phyloP scores from a whole-genome alignment of 2,329 filamentous ascomycete species.

The Pseudocercospora vitis region DNA sequence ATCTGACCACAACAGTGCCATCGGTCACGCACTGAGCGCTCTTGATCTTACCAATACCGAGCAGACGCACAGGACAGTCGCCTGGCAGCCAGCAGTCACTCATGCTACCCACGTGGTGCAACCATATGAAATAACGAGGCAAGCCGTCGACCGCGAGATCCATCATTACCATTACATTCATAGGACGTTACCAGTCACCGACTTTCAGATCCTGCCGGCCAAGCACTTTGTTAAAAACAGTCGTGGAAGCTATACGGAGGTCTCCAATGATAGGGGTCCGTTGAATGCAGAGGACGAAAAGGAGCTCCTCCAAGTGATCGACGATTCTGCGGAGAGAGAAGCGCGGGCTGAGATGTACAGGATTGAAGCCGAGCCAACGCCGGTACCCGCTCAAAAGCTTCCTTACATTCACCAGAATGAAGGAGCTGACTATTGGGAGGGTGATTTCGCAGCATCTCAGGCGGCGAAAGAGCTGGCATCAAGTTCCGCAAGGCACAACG shows the following conservation, averaged over 20 bases:
- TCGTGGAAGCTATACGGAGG: slow-evolving; percentile 12
- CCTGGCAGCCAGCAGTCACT: slow-evolving; percentile 18
- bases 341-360: background rate
- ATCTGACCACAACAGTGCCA: slow-evolving; percentile 1
- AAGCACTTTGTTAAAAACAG: slow-evolving; percentile 50
- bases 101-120: slow-evolving; percentile 16
- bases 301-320: background rate
- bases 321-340: background rate
- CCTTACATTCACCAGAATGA: too few species aligned
- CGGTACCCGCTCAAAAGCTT: background rate
- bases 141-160: slow-evolving; percentile 51
- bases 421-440: too few species aligned
- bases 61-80: slow-evolving; percentile 12
- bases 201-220: slow-evolving; percentile 54
- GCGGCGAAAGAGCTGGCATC: too few species aligned
- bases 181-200: slow-evolving; percentile 54
- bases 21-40: slow-evolving; percentile 3
- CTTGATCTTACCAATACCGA: slow-evolving; percentile 16
- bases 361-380: background rate
- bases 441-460: too few species aligned
- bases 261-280: slow-evolving; percentile 8
- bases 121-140: slow-evolving; percentile 14
- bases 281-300: background rate
- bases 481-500: too few species aligned
- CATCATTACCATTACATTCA: slow-evolving; percentile 56